Percentiles rank a stretch among this genome's conserved stretches.
Conservation (phyloP, 2,329 filamentous ascomycete genomes). For the Diplocarpon rosae region DNA sequence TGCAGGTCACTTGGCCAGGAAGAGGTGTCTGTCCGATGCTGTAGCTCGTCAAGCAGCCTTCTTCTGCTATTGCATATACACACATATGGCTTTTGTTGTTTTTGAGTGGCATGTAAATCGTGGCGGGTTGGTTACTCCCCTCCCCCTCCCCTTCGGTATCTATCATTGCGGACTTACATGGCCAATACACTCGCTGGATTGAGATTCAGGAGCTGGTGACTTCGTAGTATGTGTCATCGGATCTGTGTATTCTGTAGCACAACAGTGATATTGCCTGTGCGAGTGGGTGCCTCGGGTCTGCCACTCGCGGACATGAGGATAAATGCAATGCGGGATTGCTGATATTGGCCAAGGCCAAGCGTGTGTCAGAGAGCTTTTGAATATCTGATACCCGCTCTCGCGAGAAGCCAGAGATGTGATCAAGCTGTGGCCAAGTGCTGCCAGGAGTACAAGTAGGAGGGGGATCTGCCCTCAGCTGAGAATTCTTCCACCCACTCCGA, state of each 20-base stretch:
- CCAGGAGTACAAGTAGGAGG: too few relatives aligned
- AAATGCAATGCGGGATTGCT: slow-evolving; percentile 5
- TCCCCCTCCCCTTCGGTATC: too few relatives aligned
- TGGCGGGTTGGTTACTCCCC: not conserved
- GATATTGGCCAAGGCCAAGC: not conserved
- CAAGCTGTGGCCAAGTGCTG: too few relatives aligned
- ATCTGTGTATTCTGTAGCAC: too few relatives aligned
- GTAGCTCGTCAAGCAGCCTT: slow-evolving; percentile 1
- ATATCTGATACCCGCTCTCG: too few relatives aligned
- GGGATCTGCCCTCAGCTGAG: not conserved
- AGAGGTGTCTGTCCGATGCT: slow-evolving; percentile 1
- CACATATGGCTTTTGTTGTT: not conserved
- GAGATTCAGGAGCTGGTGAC: too few relatives aligned
- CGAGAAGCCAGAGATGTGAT: too few relatives aligned
- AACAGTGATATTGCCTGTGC: too few relatives aligned
- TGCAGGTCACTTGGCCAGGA: not conserved
- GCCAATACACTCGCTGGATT: too few relatives aligned
- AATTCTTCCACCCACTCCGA: slow-evolving; percentile 1
- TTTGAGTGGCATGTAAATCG: not conserved
- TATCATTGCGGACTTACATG: too few relatives aligned
- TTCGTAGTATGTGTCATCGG: too few relatives aligned
- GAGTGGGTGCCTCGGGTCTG: too few relatives aligned
- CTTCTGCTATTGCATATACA: not conserved
- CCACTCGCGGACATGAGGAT: slow-evolving; percentile 1
- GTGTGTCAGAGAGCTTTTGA: not conserved